A percentile compares a stretch with the other conserved stretches of the same genome.
Conservation (phyloP, 257 asterid genomes). For the Salvia hispanica region DNA sequence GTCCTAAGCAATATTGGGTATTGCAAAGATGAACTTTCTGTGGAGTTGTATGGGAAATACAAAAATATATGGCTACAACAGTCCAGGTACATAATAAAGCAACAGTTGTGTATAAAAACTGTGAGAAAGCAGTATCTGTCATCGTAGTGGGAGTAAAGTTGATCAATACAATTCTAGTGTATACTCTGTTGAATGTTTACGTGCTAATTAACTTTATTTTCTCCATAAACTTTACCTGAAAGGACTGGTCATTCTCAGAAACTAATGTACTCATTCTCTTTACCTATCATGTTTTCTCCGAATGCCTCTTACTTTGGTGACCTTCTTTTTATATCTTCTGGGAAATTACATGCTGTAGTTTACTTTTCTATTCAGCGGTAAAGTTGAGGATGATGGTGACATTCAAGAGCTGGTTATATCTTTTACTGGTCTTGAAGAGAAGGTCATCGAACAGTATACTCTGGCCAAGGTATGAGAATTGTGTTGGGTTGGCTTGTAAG, state of each 20-base stretch:
- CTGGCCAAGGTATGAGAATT: conserved; percentile 72
- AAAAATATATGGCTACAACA: conserved; percentile 64
- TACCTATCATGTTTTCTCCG: conserved; percentile 18
- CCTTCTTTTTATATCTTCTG: conserved; percentile 26
- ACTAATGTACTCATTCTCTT: not conserved
- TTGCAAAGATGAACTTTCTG: conserved; percentile 92
- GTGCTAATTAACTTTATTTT: conserved; percentile 16
- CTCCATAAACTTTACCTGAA: not conserved
- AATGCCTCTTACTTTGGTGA: conserved; percentile 8
- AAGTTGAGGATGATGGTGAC: conserved; percentile 73
- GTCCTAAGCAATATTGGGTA: conserved; percentile 95
- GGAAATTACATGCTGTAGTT: conserved; percentile 25
- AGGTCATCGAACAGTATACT: conserved; percentile 86
- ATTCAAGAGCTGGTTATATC: conserved; percentile 74
- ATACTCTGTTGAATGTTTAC: not conserved
- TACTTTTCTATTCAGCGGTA: conserved; percentile 54
- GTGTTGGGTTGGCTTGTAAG: conserved; percentile 31
- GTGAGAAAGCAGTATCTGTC: conserved; percentile 19
- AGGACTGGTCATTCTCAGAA: conserved; percentile 12
- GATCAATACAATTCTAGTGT: not conserved
- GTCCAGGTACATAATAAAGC: conserved; percentile 52
- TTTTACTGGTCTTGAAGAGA: conserved; percentile 87
- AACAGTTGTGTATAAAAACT: conserved; percentile 13
- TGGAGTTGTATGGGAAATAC: conserved; percentile 70
- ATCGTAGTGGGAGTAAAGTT: conserved; percentile 10